Evolutionary conservation across 179 eudicot genomes (phyloP).

Genomic region (Monotropa hypopitys): DNA sequence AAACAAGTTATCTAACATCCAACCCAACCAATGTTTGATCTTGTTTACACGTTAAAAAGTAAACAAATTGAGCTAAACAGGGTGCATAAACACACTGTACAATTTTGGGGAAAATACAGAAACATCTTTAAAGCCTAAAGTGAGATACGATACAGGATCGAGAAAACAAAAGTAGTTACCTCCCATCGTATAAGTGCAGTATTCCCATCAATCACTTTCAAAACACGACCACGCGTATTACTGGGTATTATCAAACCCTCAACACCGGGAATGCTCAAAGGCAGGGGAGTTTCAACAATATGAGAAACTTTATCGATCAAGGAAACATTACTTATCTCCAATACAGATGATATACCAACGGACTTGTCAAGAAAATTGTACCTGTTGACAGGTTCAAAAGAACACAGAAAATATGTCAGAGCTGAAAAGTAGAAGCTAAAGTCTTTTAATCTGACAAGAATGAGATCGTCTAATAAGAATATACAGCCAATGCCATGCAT

Average conservation of each 20-base stretch:
- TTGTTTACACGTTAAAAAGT: background rate
- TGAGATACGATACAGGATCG: background rate
- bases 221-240: conserved; percentile 60
- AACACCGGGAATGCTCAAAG: conserved; percentile 58
- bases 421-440: background rate
- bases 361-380: conserved; percentile 83
- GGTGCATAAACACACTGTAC: background rate
- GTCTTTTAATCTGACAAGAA: background rate
- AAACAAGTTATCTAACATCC: background rate
- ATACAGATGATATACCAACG: conserved; percentile 63
- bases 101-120: background rate
- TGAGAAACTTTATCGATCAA: conserved; percentile 37
- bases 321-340: conserved; percentile 40
- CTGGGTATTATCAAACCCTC: conserved; percentile 73
- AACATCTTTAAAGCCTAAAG: background rate
- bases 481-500: background rate
- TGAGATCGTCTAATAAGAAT: background rate
- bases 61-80: background rate
- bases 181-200: conserved; percentile 92
- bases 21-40: background rate
- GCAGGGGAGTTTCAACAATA: conserved; percentile 46
- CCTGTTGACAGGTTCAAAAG: conserved; percentile 30
- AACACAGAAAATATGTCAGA: background rate
- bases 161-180: conserved; percentile 34
- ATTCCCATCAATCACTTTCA: conserved; percentile 52